Conservation (phyloP, 2,329 filamentous ascomycete genomes). For the Achaetomium macrosporum region DNA sequence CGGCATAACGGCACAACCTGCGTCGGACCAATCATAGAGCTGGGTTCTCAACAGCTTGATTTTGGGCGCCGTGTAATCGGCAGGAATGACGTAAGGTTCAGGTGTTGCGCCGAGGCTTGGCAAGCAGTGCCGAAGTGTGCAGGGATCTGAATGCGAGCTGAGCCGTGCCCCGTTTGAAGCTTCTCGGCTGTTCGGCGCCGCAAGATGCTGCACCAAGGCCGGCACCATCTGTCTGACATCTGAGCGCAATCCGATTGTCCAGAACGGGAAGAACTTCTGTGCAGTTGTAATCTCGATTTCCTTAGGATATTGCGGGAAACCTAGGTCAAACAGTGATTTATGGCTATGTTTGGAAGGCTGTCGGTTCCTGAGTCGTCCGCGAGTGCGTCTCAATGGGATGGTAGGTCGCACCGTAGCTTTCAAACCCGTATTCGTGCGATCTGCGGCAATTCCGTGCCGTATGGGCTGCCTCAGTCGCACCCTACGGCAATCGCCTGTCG, state of each 20-base stretch:
- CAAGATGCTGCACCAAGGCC: neutral
- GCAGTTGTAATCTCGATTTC: too few relatives aligned
- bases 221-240: neutral
- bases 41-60: neutral
- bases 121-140: neutral
- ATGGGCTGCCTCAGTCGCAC: neutral
- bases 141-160: neutral
- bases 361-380: too few relatives aligned
- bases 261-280: too few relatives aligned
- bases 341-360: too few relatives aligned
- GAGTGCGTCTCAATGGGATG: too few relatives aligned
- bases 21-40: constrained; percentile 6
- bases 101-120: constrained; percentile 8
- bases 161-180: constrained; percentile 7
- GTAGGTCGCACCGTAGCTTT: neutral
- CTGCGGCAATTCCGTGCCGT: neutral
- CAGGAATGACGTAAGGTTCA: constrained; percentile 6
- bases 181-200: constrained; percentile 5
- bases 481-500: neutral
- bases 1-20: neutral
- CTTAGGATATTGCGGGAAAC: too few relatives aligned
- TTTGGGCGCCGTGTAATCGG: neutral
- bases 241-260: neutral
- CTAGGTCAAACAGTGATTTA: too few relatives aligned
- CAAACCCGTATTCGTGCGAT: neutral